These are phyloP conservation scores for Apiospora koreana DNA, from an alignment of 2,329 filamentous ascomycete genomes.

Conservation along the genomic window DNA sequence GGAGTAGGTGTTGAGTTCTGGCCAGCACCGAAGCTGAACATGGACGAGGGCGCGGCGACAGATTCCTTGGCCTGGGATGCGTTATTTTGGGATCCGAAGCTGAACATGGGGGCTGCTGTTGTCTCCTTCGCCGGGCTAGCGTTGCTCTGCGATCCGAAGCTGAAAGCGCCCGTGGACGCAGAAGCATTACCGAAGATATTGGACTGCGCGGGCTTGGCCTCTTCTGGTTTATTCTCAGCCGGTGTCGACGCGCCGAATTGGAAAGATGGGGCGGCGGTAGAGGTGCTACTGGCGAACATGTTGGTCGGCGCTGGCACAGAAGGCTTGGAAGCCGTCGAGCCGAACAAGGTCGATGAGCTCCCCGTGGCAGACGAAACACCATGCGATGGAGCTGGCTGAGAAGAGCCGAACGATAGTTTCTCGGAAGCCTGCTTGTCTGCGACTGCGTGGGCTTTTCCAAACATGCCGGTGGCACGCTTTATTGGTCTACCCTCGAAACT, in stretches of 20 bases:
- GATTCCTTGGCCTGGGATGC: slow-evolving; percentile 23
- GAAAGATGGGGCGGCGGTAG: slow-evolving; percentile 15
- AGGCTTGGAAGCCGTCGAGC: slow-evolving; percentile 46
- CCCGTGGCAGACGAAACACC: slow-evolving; percentile 19
- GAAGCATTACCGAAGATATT: slow-evolving; percentile 12
- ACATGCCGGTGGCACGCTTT: slow-evolving; percentile 14
- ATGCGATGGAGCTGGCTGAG: slow-evolving; percentile 31
- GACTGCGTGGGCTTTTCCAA: slow-evolving; percentile 10
- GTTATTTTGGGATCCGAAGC: slow-evolving; percentile 4
- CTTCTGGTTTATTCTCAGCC: slow-evolving; percentile 21
- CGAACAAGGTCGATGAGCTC: slow-evolving; percentile 34
- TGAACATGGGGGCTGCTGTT: slow-evolving; percentile 12
- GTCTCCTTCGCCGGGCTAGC: slow-evolving; percentile 35
- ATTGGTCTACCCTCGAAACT: slow-evolving; percentile 9
- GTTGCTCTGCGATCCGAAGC: slow-evolving; percentile 21
- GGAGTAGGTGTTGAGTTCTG: slow-evolving; percentile 18
- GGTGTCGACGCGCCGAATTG: slow-evolving; percentile 14
- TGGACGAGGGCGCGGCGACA: slow-evolving; percentile 27
- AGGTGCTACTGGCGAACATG: slow-evolving; percentile 25
- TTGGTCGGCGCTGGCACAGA: slow-evolving; percentile 18
- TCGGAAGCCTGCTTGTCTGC: slow-evolving; percentile 4
- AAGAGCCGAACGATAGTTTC: slow-evolving; percentile 23
- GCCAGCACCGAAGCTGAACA: slow-evolving; percentile 37
- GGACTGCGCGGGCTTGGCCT: background rate
- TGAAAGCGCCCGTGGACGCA: slow-evolving; percentile 18